Conservation (phyloP, 805 yeast genomes). For the Starmerella sirachaensis region DNA sequence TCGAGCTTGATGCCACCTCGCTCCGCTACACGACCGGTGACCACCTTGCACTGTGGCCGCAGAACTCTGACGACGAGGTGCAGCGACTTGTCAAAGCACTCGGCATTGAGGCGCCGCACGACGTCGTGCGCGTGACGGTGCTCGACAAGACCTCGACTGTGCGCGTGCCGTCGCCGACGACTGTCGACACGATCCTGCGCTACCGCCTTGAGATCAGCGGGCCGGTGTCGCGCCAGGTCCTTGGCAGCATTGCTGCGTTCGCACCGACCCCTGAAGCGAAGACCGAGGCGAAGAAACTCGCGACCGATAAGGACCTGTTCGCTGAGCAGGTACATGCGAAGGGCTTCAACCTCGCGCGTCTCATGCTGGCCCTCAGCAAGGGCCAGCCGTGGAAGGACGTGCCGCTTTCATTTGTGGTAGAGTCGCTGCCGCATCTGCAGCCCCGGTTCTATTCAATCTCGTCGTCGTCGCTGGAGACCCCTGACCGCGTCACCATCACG, state of each 20-base stretch:
- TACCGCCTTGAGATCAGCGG: constrained; percentile 86
- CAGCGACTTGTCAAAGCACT: constrained; percentile 53
- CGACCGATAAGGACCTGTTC: constrained; percentile 57
- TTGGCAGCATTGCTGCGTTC: constrained; percentile 60
- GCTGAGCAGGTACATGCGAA: constrained; percentile 50
- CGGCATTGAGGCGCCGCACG: constrained; percentile 41
- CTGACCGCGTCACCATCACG: constrained; percentile 65
- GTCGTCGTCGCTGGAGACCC: constrained; percentile 70
- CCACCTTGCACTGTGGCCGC: constrained; percentile 90
- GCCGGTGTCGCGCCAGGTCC: constrained; percentile 79
- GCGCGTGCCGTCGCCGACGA: constrained; percentile 48
- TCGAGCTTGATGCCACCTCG: constrained; percentile 70
- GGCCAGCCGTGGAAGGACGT: constrained; percentile 61
- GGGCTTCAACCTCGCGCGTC: constrained; percentile 64
- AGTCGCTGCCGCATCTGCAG: constrained; percentile 66
- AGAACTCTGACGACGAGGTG: constrained; percentile 68
- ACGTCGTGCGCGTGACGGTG: constrained; percentile 53
- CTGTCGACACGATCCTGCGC: constrained; percentile 77
- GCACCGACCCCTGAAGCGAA: constrained; percentile 60
- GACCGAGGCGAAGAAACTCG: constrained; percentile 38
- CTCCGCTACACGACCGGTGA: constrained; percentile 89
- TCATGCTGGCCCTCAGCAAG: constrained; percentile 47
- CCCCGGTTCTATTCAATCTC: constrained; percentile 96
- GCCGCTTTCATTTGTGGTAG: constrained; percentile 77
- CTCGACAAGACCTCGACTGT: constrained; percentile 43